Base-by-base conservation (phyloP, 495 filamentous ascomycete genomes). In the Choiromyces venosus region DNA sequence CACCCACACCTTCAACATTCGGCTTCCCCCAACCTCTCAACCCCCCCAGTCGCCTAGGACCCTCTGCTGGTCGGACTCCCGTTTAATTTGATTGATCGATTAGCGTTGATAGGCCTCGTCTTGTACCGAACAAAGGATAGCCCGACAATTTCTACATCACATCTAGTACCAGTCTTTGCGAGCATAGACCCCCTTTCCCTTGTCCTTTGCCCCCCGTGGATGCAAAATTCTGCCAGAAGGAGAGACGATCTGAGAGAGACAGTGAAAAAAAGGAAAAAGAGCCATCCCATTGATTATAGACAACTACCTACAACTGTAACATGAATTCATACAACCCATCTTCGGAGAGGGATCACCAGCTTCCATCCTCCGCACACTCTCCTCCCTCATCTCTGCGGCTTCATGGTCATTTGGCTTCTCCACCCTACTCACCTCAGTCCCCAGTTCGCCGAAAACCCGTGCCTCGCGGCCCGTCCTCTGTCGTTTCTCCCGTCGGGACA, bases 391-490 rank as follows among this genome's bases (percentile, higher is more conserved):
- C 75, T 75, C 73, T 71, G n/a, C 40, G 66, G 25, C 52, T n/a
- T 25, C 76, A 73, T 46, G 44, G 69, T 68, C 67, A 61, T 12
- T 52, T 79, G 38, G 65, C 65, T 35, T 72, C 70, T 66, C 65
- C 73, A 68, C 76, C 72, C 61, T 70, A 76, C 69, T 71, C 77
- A 61, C 72, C 71, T 35, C 66, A 74, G 16, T 82, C 83, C 46
- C 73, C 79, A 18, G 77, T 83, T 37, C 81, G 81, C 68, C 76
- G 82, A 25, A 83, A 83, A 71, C 83, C 82, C 75, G 75, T 83
- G 61, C 82, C 77, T 66, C 65, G 56, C 52, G 67, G 71, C 71
- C 74, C 78, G 70, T 72, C 74, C 38, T 66, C 67, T 77, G 46
- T 70, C 39, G 61, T 70, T 65, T 78, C 70, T 69, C 66, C 61